phyloP scores from a whole-genome alignment of 495 filamentous ascomycete species.

The Penicillium manginii region DNA sequence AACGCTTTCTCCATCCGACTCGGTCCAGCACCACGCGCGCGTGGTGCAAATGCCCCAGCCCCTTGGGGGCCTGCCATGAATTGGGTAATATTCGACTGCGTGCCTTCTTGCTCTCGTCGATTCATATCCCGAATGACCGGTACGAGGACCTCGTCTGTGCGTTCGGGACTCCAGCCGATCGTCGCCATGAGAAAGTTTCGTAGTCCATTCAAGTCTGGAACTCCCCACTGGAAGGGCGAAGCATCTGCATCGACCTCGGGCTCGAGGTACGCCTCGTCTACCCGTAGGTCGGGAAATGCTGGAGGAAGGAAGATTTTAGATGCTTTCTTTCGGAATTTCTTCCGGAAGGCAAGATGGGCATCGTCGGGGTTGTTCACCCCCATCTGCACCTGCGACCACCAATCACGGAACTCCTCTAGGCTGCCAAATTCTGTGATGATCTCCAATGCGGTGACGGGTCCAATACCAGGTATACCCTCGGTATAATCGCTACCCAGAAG shows the following conservation, averaged over 20 bases:
- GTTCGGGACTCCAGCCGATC: conserved; percentile 87
- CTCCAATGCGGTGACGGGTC: conserved; percentile 91
- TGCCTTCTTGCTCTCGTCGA: conserved; percentile 79
- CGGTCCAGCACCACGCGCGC: conserved; percentile 60
- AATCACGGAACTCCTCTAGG: conserved; percentile 74
- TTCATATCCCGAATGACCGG: conserved; percentile 97
- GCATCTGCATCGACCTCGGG: conserved; percentile 83
- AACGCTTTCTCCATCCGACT: conserved; percentile 85
- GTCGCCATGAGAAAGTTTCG: conserved; percentile 89
- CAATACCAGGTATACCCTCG: conserved; percentile 85
- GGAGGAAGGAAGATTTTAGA: conserved; percentile 84
- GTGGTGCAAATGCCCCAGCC: conserved; percentile 77
- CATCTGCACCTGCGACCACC: conserved; percentile 82
- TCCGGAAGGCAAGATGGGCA: conserved; percentile 64
- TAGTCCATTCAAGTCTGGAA: conserved; percentile 86
- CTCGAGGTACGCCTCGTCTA: conserved; percentile 78
- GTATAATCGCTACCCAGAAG: conserved; percentile 93
- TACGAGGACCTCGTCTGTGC: conserved; percentile 92
- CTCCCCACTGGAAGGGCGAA: conserved; percentile 88
- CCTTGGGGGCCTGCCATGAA: conserved; percentile 73
- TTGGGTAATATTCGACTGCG: conserved; percentile 93
- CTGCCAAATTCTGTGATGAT: conserved; percentile 84
- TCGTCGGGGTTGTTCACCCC: conserved; percentile 42
- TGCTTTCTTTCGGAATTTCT: conserved; percentile 80
- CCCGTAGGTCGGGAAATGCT: conserved; percentile 73